Conservation (phyloP, 257 asterid genomes). For the Scutellaria minor region DNA sequence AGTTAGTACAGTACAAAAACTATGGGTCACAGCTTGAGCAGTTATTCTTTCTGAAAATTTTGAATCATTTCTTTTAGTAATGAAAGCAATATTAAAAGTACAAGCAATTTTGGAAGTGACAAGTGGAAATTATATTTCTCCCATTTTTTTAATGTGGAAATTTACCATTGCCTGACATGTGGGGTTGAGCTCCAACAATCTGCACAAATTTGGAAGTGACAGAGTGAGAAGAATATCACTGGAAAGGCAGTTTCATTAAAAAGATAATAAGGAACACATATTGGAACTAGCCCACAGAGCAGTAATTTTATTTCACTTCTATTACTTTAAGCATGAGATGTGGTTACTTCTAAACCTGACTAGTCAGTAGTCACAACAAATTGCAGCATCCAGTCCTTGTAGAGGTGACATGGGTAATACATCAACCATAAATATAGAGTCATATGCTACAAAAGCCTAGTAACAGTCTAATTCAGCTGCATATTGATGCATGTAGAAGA, state of each 20-base stretch:
- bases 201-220: slow-evolving; percentile 46
- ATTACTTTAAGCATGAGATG: slow-evolving; percentile 7
- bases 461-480: not conserved
- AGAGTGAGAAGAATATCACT: slow-evolving; percentile 31
- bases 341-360: slow-evolving; percentile 13
- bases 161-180: slow-evolving; percentile 79
- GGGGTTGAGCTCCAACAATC: slow-evolving; percentile 93
- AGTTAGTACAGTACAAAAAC: no score
- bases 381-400: not conserved
- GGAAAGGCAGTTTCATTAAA: slow-evolving; percentile 23
- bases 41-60: no score
- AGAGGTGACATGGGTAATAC: not conserved
- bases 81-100: no score
- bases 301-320: slow-evolving; percentile 9
- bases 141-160: slow-evolving; percentile 2
- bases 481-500: not conserved
- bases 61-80: no score
- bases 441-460: not conserved
- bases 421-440: not conserved
- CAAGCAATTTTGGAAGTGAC: no score
- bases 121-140: no score
- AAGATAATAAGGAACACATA: not conserved
- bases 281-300: slow-evolving; percentile 6
- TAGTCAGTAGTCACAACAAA: not conserved
- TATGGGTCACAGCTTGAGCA: no score